Evolutionary conservation across 2,329 filamentous ascomycete genomes (phyloP), one percentile per base, ranked within the genome.

Genomic region (Talaromyces verruculosus): DNA sequence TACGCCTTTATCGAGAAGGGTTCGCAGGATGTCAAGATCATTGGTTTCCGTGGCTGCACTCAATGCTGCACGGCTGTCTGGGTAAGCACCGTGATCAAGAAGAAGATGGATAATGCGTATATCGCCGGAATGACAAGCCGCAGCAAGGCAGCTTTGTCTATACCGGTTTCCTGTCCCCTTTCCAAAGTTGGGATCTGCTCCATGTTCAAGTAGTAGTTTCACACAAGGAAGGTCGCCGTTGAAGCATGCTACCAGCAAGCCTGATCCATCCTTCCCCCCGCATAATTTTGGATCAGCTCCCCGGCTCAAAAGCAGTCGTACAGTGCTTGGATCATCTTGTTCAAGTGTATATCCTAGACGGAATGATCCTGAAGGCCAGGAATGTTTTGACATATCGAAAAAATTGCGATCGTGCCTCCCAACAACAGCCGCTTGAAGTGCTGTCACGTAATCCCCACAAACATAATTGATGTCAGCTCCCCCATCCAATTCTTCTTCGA

Each of bases 401-500:
- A 51, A 35, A 51, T 58, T 19, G 28, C 51, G 53, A 11, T 64
- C 22, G 5, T 39, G 33, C 41, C 65, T 55, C 8, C 65, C 65
- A 15, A 28, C 37, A 37, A 65, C 65, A 37, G 67, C 67, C 13
- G 66, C 62, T 47, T 61, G 53, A 13, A 68, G 25, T 15, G 67
- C 67, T 53, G 59, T 68, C 8, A 55, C 65, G 39, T 33, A 67
- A 17, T 49, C 13, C 1, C 61, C 67, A 25, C 67, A 28, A 7
- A 8, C 25, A 15, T 22, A 47, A 33, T 68, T 67, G n/a, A 67
- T 55, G 22, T 68, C 67, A 37, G 59, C 25, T 39, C 65, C 67
- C 4, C 37, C 30, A 19, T 73, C 69, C 2, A 75, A 43, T 2
- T 75, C 63, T 7, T 60, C 63, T 43, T 71, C 53, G 15, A 74